These are phyloP conservation scores for Durusdinium trenchii DNA, from an alignment of 73 alveolate species.

Conservation along the genomic window DNA sequence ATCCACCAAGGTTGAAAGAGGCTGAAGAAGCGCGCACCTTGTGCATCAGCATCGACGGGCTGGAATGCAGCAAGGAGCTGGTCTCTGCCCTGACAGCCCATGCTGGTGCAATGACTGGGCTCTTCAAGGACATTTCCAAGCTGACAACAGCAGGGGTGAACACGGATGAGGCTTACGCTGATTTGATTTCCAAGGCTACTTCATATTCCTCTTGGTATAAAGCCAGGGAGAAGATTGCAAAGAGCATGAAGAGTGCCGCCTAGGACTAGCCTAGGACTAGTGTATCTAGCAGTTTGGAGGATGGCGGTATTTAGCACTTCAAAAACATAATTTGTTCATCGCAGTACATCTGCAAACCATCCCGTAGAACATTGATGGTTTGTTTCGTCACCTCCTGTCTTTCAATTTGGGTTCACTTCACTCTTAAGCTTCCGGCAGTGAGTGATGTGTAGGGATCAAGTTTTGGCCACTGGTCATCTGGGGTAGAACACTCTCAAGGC, in stretches of 20 bases:
- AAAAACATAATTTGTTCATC: neutral
- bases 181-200: neutral
- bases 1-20: neutral
- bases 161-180: neutral
- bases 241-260: neutral
- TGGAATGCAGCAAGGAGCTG: neutral
- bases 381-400: neutral
- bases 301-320: neutral
- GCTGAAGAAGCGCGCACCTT: slow-evolving; percentile 14
- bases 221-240: neutral
- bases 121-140: neutral
- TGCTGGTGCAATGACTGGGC: neutral
- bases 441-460: no score
- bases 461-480: neutral
- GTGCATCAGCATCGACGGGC: neutral
- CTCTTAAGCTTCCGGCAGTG: neutral
- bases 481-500: neutral
- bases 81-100: neutral
- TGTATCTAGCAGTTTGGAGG: neutral
- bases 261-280: neutral
- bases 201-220: neutral
- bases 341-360: no score
- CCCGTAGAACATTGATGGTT: neutral
- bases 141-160: neutral
- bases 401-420: neutral